Evolutionary conservation across 202 grass and related monocot genomes (phyloP), one percentile per base, ranked within the genome.

Genomic region (Carex arenaria): DNA sequence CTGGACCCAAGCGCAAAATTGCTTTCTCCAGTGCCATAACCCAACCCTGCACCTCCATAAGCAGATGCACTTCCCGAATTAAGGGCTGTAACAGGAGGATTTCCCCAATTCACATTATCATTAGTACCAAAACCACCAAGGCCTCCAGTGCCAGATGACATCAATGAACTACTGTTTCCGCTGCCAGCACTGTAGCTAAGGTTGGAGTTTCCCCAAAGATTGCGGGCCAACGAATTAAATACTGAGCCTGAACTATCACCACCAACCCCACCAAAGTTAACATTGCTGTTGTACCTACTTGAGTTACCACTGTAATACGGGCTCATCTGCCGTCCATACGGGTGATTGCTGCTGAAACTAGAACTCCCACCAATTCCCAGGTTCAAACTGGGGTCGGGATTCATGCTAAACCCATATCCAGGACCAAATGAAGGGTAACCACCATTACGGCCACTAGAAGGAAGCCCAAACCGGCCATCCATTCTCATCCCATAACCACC

Each of bases 291-390:
- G 73, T 89, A 97, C 87, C 94, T 90, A 89, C 88, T 87, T 14
- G 89, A 92, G 87, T 85, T 97, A 69, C 90, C 94, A 87, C 84
- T 89, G 83, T 90, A 94, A 78, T 97, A 92, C 52, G 94, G 91
- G 86, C 89, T 94, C 70, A 94, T 78, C 49, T 94, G 89, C 31
- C 87, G 80, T 78, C 89, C 89, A 82, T 94, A 91, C 78, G 83
- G 88, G 36, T 91, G 67, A 80, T 78, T 94, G 67, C 82, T 94
- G 72, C 85, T 94, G 83, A 94, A 94, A 82, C 68, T 91, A n/a
- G 87, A 87, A 83, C 26, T 87, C 66, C 87, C 87, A 36, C 87
- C 89, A 86, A 94, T 81, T 72, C 69, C 71, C 20, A 80, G 79
- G 80, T 86, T 91, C 89, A 94, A 87, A 64, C 80, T 76, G 38